Evolutionary conservation across 2,329 filamentous ascomycete genomes (phyloP).

Genomic region (Diaporthe sp.): DNA sequence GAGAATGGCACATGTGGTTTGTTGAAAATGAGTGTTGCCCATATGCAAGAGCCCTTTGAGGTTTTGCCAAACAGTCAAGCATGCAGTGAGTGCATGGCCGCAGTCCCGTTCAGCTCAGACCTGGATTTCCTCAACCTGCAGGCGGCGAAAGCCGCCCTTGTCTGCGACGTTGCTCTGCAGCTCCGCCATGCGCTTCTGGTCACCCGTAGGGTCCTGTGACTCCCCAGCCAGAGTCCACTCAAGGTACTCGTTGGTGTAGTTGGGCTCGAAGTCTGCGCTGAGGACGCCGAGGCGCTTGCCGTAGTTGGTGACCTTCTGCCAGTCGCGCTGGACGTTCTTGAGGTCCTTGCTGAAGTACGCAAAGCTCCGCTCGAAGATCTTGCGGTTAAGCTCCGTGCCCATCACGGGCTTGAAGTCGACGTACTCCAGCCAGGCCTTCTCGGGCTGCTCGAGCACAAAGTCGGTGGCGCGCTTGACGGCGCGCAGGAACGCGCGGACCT

Average conservation of each 20-base stretch:
- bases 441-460: conserved; percentile 75
- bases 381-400: conserved; percentile 77
- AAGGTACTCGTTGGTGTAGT: conserved; percentile 82
- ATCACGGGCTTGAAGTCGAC: conserved; percentile 80
- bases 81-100: background rate
- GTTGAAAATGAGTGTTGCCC: background rate
- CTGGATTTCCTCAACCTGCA: conserved; percentile 21
- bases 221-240: conserved; percentile 76
- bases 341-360: conserved; percentile 82
- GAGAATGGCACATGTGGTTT: background rate
- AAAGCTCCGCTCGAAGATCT: conserved; percentile 85
- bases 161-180: conserved; percentile 77
- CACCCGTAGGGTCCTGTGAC: conserved; percentile 75
- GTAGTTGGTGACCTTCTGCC: conserved; percentile 83
- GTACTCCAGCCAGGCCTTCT: conserved; percentile 76
- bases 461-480: conserved; percentile 83
- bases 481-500: conserved; percentile 76
- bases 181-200: conserved; percentile 81
- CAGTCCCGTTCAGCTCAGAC: background rate
- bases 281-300: conserved; percentile 81
- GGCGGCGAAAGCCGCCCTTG: conserved; percentile 74
- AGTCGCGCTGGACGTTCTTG: conserved; percentile 82
- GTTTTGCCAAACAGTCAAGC: background rate
- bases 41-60: background rate
- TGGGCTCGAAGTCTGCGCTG: conserved; percentile 73